Base-by-base conservation (phyloP, 176 grass and related monocot species). In the Carex myosuroides region DNA sequence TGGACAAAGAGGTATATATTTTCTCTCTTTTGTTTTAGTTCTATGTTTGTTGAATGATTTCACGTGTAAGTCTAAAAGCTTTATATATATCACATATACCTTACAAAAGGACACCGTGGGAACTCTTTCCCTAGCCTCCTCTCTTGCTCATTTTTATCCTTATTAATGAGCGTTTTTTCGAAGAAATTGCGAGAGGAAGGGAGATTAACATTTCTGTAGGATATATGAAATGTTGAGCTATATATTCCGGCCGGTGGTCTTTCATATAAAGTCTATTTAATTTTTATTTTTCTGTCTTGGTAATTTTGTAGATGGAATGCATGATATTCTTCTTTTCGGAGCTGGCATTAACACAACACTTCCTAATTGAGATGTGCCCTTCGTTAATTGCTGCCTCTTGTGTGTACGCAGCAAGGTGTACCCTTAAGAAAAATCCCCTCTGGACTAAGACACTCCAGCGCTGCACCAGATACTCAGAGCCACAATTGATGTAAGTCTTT, bases 301-400 rank as follows among this genome's bases (percentile, higher is more conserved):
- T 33, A 26, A 81, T 83, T 55, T 68, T 85, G 79, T 89, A 94
- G 94, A 84, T 89, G 84, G 90, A 95, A 48, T 81, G 90, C 41
- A 95, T 91, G 88, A 82, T 93, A 32, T 98, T 89, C 80, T 98
- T 98, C 84, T 98, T 91, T 6, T 85, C 92, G 1, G 92, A 98
- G 37, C 50, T 98, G 63, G 85, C 84, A 2, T 33, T 98, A 30
- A 87, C 92, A 75, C 92, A 98, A 3, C 92, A 98, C 17, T 83
- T 73, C 2, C 39, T 92, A 44, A 81, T 91, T 30, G 86, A 30
- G 12, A 84, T 59, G 44, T 81, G 78, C 24, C 89, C 92, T 3
- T 94, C 92, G 0, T 87, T 93, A 84, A 9, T 98, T 48, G 90
- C 90, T 53, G 95, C 92, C 12, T 89, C 95, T 72, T 88, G 85